Evolutionary conservation across 2,329 filamentous ascomycete species (phyloP), one percentile per base, ranked within the genome.

Genomic region (Arachnopeziza araneosa): DNA sequence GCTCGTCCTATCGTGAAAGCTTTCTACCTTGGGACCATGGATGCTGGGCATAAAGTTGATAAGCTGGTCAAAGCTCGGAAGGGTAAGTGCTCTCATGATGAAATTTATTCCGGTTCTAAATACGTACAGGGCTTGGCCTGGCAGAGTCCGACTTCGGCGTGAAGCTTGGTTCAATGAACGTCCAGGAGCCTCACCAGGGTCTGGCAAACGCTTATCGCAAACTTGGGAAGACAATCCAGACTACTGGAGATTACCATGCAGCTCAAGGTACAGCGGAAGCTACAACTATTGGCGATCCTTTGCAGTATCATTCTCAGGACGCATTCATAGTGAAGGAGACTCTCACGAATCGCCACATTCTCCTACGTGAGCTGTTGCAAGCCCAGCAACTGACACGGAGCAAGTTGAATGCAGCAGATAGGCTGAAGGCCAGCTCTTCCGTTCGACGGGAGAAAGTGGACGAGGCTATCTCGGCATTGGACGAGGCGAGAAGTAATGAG

Each of bases 301-400:
- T 99, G 64, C 90, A 93, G 69, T 97, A 98, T 72, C 92, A 98
- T 76, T 96, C 92, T 52, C 88, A 91, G 60, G 95, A 99, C 74
- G 91, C 95, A 52, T 96, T 97, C 72, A 96, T 98, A 68, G 95
- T 98, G 67, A 99, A 99, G 75, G 95, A 99, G 73, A 96, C 93
- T 12, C 83, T 99, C 64, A 99, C 95, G 3, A 99, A 99, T 77
- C 90, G 95, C 14, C 95, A 99, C 76, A 96, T 99, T 64, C 83
- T 99, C 22, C 88, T 96, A 51, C 91, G 95, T 61, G 95, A 99
- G 71, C 86, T 98, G 61, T 78, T 96, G 24, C 91, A 97, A 75
- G 93, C 95, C 0, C 93, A 98, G 73, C 90, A 96, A 72, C 81
- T 80, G 23, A 92, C 93, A 1, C 86, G 90, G 64, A 90, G 85